Evolutionary conservation across 495 filamentous ascomycete species (phyloP).

Genomic region (Antarctomyces pellizariae): DNA sequence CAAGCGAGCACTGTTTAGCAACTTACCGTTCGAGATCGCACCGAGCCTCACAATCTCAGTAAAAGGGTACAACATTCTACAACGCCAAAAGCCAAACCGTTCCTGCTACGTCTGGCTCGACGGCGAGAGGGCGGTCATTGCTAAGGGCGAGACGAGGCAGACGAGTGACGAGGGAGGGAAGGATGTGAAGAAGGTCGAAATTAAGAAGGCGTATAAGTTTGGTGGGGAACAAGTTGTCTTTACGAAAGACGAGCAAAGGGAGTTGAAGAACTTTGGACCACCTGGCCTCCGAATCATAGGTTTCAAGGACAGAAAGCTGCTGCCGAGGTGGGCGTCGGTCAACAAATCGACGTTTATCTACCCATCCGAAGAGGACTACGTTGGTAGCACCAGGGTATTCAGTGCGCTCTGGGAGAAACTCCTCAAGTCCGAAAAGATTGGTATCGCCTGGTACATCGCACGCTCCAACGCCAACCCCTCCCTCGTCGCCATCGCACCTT

Average conservation of each 20-base stretch:
- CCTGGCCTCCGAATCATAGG: conserved; percentile 77
- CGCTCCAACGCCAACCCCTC: conserved; percentile 54
- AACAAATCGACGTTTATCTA: conserved; percentile 83
- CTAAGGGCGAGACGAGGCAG: conserved; percentile 41
- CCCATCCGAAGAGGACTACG: conserved; percentile 69
- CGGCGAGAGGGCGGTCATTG: conserved; percentile 65
- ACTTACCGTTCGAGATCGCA: conserved; percentile 64
- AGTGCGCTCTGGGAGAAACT: conserved; percentile 79
- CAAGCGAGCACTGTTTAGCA: conserved; percentile 71
- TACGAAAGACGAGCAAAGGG: conserved; percentile 53
- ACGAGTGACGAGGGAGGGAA: conserved; percentile 52
- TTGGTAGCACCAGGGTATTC: conserved; percentile 85
- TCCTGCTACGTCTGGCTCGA: conserved; percentile 71
- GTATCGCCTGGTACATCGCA: conserved; percentile 71
- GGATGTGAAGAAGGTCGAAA: conserved; percentile 54
- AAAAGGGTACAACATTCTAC: conserved; percentile 77
- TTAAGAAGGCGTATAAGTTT: conserved; percentile 88
- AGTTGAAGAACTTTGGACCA: conserved; percentile 53
- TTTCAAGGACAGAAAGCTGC: conserved; percentile 58
- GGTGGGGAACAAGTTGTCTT: conserved; percentile 80
- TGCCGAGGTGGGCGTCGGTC: conserved; percentile 68
- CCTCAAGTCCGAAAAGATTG: conserved; percentile 50
- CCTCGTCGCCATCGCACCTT: conserved; percentile 62
- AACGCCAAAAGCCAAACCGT: conserved; percentile 53
- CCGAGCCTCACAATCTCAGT: conserved; percentile 70